Base-by-base conservation (phyloP, 768 basidiomycete species). In the Lactarius hengduanensis region DNA sequence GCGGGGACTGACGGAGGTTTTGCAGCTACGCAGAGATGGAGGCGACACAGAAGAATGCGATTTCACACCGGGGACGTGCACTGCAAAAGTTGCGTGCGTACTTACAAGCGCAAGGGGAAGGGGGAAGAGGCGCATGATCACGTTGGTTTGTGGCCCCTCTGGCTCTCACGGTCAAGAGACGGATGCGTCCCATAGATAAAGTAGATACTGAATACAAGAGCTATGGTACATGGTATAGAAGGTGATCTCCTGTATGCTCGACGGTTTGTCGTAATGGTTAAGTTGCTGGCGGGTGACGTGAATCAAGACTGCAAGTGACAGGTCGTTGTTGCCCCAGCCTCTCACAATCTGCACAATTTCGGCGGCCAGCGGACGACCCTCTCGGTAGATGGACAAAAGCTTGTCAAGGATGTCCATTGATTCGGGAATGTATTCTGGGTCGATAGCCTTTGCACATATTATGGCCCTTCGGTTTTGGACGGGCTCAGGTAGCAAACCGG, bases 21-120 rank as follows among this genome's bases (percentile, higher is more conserved):
- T 43, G n/a, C 65, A 87, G 85, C 4, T 91, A 88, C 75, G 80
- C 89, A 36, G 89, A 90, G 77, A 90, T 90, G 89, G 78, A 78
- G 60, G 77, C 80, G 18, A 80, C 78, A 65, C 82, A 81, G 68
- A 91, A 90, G 80, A 90, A 88, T 71, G 74, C 71, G 55, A 82
- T 90, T 57, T 88, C 86, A 6, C 89, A 91, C 74, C 77, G 89
- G 62, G 87, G 83, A 68, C 80, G 83, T 34, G 89, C 89, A 0
- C 74, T 90, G 59, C 84, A 82, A 62, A 86, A 85, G 71, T 76
- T 90, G 43, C 79, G 81, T 59, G 72, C 72, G 4, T 81, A 80
- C 71, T 73, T 87, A 38, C 71, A 70, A 59, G 66, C 8, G 68
- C 71, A 26, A 43, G 68, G 43, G 20, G 66, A 32, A 32, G 32